phyloP scores from a whole-genome alignment of 441 rosid species.

The Pelargonium citronellum region DNA sequence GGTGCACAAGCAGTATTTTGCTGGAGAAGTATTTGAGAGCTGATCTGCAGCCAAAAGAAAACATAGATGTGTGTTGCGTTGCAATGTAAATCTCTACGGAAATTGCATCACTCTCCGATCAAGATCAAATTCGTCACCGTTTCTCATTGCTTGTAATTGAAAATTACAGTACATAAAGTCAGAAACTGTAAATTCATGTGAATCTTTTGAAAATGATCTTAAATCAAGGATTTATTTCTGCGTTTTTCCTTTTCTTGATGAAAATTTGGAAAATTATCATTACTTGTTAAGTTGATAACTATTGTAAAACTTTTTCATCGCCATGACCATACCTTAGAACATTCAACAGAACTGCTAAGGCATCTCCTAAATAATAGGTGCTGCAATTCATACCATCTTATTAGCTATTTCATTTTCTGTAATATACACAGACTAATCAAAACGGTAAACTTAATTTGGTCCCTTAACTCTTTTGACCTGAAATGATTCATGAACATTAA shows the following conservation, averaged over 20 bases:
- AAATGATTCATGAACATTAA: no score
- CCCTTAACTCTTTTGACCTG: no score
- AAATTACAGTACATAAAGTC: constrained; percentile 4
- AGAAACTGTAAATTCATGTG: constrained; percentile 16
- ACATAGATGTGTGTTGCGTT: neutral
- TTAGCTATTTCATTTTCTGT: no score
- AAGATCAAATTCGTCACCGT: neutral
- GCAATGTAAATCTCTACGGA: neutral
- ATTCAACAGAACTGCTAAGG: no score
- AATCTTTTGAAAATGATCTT: neutral
- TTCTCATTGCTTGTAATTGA: constrained; percentile 4
- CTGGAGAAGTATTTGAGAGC: constrained; percentile 18
- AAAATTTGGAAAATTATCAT: neutral
- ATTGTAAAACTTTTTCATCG: no score
- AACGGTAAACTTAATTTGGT: no score
- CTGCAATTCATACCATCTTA: no score
- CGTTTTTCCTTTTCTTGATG: neutral
- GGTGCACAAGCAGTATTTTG: constrained; percentile 8
- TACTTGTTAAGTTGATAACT: neutral
- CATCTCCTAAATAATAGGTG: no score
- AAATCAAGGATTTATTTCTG: neutral
- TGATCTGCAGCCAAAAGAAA: neutral
- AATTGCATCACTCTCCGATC: neutral
- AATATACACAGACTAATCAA: no score
- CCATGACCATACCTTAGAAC: no score